A percentile compares a stretch with the other conserved stretches of the same genome.
These are phyloP conservation scores for Limonomyces culmigenus DNA, from an alignment of 1,284 basidiomycete species.

Conservation along the genomic window DNA sequence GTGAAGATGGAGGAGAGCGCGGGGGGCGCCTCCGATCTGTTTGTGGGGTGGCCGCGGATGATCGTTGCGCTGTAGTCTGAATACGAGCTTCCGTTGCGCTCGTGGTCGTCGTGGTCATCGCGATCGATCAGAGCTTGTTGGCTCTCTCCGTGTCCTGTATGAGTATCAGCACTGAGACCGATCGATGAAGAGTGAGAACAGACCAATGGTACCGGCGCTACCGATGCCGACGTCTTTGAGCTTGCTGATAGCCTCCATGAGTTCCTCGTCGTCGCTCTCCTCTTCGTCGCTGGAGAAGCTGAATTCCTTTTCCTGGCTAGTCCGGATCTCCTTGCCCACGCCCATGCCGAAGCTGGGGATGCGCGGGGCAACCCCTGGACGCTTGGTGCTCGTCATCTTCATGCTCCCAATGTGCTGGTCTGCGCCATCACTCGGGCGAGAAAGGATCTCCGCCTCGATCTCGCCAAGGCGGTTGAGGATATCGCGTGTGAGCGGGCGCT, in stretches of 20 bases:
- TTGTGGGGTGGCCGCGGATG: conserved; percentile 27
- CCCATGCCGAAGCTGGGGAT: conserved; percentile 79
- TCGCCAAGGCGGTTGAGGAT: conserved; percentile 60
- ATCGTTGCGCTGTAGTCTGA: conserved; percentile 57
- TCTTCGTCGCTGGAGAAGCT: conserved; percentile 27
- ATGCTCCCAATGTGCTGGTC: conserved; percentile 77
- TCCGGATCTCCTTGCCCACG: conserved; percentile 36
- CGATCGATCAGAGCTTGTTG: no score
- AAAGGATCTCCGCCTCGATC: conserved; percentile 71
- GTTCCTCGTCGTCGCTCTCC: conserved; percentile 57
- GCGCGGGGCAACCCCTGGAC: conserved; percentile 41
- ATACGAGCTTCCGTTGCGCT: no score
- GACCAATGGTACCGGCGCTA: conserved; percentile 30
- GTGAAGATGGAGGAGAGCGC: conserved; percentile 61
- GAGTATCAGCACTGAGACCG: conserved; percentile 28
- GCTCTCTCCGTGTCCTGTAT: conserved; percentile 29
- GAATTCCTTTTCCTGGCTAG: no score
- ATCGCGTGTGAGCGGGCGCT: conserved; percentile 61
- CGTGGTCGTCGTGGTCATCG: no score
- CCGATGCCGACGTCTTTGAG: conserved; percentile 34
- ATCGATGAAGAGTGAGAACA: no score
- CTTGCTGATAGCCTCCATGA: conserved; percentile 45
- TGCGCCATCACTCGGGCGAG: conserved; percentile 42
- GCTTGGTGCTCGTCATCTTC: conserved; percentile 47
- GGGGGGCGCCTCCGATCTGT: conserved; percentile 25